Base-by-base conservation (phyloP, 2,329 filamentous ascomycete genomes). In the Huntiella abstrusa region DNA sequence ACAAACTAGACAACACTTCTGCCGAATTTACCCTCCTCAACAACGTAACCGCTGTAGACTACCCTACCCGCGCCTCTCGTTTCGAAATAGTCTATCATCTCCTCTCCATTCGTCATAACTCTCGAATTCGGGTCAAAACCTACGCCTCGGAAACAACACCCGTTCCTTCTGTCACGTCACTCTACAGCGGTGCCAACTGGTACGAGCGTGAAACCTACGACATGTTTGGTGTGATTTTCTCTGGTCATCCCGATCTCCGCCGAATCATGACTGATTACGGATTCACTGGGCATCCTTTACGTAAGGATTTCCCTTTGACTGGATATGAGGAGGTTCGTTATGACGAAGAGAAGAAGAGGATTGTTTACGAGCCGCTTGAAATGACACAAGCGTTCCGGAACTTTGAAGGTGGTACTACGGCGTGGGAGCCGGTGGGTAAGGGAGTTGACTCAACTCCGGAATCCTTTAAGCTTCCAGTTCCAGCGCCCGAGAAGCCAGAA, bases 181-280 rank as follows among this genome's bases (percentile, higher is more conserved):
- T 98, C 39, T 98, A 82, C 61, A 87, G 95, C 59, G 91, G 91
- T 50, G 92, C 91, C 57, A 91, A 96, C 65, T 98, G 91, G 91
- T 96, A 92, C 62, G 91, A 98, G 70, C 77, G 91, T 54, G 91
- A 98, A 66, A 86, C 93, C 17, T 96, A 96, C 66, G 91, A 98
- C 64, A 65, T 98, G 57, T 98, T 93, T 59, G 91, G 91, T 53
- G 86, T 98, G 54, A 95, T 96, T 71, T 98, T 98, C 65, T 72
- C 80, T 46, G 85, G 81, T 52, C 91, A 98, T 68, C 91, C 91
- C 35, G 92, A 98, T 67, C 70, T 98, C 56, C 78, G 91, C 62
- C 77, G 91, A 55, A 96, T 98, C 67, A 92, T 98, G 88, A 98
- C 91, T 54, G 91, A 98, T 63, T 98, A 98, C 63, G 91, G 91